Base-by-base conservation (phyloP, 176 grass and related monocot genomes). In the Cenchrus fungigraminus region DNA sequence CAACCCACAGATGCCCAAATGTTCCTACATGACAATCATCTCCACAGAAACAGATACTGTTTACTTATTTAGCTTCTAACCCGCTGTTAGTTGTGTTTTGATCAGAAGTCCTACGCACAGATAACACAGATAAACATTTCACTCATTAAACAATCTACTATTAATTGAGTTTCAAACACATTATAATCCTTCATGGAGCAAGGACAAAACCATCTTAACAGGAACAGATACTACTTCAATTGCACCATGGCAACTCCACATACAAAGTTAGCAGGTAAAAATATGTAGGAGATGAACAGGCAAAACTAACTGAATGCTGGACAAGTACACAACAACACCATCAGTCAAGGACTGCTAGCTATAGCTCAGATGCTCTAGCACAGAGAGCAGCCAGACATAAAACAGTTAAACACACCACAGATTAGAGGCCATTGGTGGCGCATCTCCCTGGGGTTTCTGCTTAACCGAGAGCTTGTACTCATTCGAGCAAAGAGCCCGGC, bases 321-420 rank as follows among this genome's bases (percentile, higher is more conserved):
- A 71, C 65, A 71, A 86, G 20, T 4, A 0, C 20, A 78, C 56
- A 78, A 62, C 75, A 78, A 62, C 75, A 78, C 56, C 28, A 19
- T 29, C 71, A 69, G 71, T 59, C 61, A 62, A 74, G 25, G 47
- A 76, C 69, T 84, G 29, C 3, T 68, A 62, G 82, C 8, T 62
- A 85, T 85, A 89, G 82, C 77, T 81, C 22, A 69, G 44, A 76
- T 81, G 82, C 87, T 85, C 83, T 70, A 86, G 68, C 11, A 62
- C 4, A 81, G n/a, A 86, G 88, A 90, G 83, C 88, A 78, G 25
- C 88, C 55, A 89, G 53, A 76, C 55, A 85, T 22, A 80, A 56
- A 86, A 82, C 64, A 12, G 44, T 87, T 61, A 55, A 74, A 87
- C 81, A 91, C 89, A 91, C 85, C 85, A 75, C 76, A 64, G 34